phyloP scores from a whole-genome alignment of 371 early-diverging fungal genomes.

The Syncephalastrum sp. region DNA sequence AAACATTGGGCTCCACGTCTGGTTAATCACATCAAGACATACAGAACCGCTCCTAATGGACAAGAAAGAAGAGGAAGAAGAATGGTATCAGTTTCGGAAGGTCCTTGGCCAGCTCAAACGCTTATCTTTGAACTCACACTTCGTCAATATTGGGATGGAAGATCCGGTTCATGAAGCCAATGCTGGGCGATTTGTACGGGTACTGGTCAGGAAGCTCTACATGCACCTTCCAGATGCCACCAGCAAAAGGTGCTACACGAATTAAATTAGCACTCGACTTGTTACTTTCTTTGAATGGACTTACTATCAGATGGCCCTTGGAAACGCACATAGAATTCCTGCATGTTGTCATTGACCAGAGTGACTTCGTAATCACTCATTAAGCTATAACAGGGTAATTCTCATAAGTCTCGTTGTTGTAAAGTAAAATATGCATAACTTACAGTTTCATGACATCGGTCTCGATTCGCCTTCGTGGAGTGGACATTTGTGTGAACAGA shows the following conservation, averaged over 20 bases:
- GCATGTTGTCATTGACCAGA: constrained; percentile 98
- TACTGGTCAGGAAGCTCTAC: constrained; percentile 99
- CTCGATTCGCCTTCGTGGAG: constrained; percentile 91
- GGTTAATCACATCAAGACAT: constrained; percentile 99
- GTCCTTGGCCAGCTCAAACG: not conserved
- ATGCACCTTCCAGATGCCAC: constrained; percentile 97
- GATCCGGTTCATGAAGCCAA: constrained; percentile 99
- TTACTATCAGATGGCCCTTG: constrained; percentile 94
- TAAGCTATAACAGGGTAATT: constrained; percentile 55
- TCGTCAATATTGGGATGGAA: constrained; percentile 99
- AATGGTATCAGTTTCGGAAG: not conserved
- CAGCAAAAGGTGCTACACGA: constrained; percentile 84
- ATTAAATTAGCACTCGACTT: not conserved
- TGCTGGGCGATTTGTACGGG: constrained; percentile 99
- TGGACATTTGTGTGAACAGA: constrained; percentile 62
- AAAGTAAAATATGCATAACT: constrained; percentile 22
- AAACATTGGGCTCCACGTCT: constrained; percentile 99
- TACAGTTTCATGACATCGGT: constrained; percentile 99
- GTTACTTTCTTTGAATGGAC: constrained; percentile 17
- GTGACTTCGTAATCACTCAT: constrained; percentile 98
- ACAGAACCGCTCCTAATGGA: constrained; percentile 91
- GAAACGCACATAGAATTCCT: constrained; percentile 95
- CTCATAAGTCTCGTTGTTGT: not conserved
- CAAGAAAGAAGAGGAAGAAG: not conserved
- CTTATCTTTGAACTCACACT: constrained; percentile 62